Conservation (phyloP, 371 early-diverging fungal genomes). For the Cladochytrium tenue region DNA sequence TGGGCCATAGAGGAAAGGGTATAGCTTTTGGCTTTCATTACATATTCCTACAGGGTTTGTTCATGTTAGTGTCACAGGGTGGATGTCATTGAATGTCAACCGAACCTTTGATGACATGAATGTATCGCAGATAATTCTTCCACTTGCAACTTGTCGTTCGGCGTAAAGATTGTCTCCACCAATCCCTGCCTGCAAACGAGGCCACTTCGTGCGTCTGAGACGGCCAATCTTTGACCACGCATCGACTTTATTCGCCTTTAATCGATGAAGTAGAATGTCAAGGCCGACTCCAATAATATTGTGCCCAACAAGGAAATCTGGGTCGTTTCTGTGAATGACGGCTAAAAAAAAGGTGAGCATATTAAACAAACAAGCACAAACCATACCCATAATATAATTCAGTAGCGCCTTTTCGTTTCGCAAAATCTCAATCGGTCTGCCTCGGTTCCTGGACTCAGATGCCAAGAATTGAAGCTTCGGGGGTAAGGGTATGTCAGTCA, state of each 20-base stretch:
- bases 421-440: slow-evolving; percentile 49
- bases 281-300: slow-evolving; percentile 92
- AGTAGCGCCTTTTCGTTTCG: slow-evolving; percentile 67
- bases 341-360: slow-evolving; percentile 41
- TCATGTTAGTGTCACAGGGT: not conserved
- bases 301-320: slow-evolving; percentile 96
- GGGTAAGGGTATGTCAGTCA: slow-evolving; percentile 64
- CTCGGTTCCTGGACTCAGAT: slow-evolving; percentile 17
- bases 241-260: slow-evolving; percentile 75
- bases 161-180: slow-evolving; percentile 73
- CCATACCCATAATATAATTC: slow-evolving; percentile 63
- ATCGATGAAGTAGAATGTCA: slow-evolving; percentile 88
- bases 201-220: slow-evolving; percentile 80
- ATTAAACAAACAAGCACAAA: not conserved
- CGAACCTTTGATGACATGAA: slow-evolving; percentile 78
- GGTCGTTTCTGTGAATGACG: slow-evolving; percentile 75
- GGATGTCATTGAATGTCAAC: not conserved
- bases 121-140: slow-evolving; percentile 94
- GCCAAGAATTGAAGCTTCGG: slow-evolving; percentile 59
- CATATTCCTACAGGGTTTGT: slow-evolving; percentile 18
- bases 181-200: slow-evolving; percentile 77
- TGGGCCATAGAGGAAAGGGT: slow-evolving; percentile 76
- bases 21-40: slow-evolving; percentile 76
- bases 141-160: slow-evolving; percentile 74
- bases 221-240: slow-evolving; percentile 85